Percentiles rank a stretch among this genome's conserved stretches.
phyloP scores from a whole-genome alignment of 768 basidiomycete species.

The Pisolithus orientalis region DNA sequence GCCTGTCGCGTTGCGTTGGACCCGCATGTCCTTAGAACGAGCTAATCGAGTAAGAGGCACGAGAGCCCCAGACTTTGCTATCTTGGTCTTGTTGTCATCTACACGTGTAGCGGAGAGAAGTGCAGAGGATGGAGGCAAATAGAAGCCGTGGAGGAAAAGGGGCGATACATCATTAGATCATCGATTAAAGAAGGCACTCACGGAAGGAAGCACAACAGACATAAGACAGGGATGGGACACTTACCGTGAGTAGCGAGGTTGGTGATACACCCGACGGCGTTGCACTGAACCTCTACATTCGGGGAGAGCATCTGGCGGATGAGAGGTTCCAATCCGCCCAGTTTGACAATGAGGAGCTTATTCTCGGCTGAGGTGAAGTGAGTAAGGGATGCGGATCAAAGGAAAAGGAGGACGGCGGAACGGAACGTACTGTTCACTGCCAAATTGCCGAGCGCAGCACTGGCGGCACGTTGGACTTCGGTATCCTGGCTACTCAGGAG shows the following conservation, averaged over 20 bases:
- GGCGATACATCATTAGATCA: slow-evolving; percentile 1
- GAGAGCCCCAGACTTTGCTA: slow-evolving; percentile 98
- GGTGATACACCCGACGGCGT: slow-evolving; percentile 98
- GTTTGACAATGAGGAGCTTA: slow-evolving; percentile 96
- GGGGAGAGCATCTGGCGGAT: slow-evolving; percentile 99
- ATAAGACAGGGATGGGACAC: slow-evolving; percentile 15
- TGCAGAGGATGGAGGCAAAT: slow-evolving; percentile 6
- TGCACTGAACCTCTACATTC: slow-evolving; percentile 99
- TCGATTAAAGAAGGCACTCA: slow-evolving; percentile 2
- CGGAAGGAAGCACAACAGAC: neutral
- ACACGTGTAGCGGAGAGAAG: slow-evolving; percentile 4
- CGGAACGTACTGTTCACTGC: slow-evolving; percentile 88
- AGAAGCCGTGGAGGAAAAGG: slow-evolving; percentile 4
- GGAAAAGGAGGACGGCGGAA: slow-evolving; percentile 11
- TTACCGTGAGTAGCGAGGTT: slow-evolving; percentile 96
- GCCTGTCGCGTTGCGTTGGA: slow-evolving; percentile 97
- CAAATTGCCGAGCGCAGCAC: slow-evolving; percentile 93
- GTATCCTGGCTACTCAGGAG: slow-evolving; percentile 96
- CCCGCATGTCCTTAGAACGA: slow-evolving; percentile 97
- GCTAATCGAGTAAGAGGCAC: slow-evolving; percentile 95
- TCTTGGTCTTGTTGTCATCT: slow-evolving; percentile 99
- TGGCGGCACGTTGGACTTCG: slow-evolving; percentile 97
- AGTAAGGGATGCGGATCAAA: slow-evolving; percentile 7
- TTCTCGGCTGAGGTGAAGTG: slow-evolving; percentile 70
- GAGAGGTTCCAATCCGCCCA: slow-evolving; percentile 94